Conservation (phyloP, 2,329 filamentous ascomycete genomes). For the Neodidymelliopsis sp. region DNA sequence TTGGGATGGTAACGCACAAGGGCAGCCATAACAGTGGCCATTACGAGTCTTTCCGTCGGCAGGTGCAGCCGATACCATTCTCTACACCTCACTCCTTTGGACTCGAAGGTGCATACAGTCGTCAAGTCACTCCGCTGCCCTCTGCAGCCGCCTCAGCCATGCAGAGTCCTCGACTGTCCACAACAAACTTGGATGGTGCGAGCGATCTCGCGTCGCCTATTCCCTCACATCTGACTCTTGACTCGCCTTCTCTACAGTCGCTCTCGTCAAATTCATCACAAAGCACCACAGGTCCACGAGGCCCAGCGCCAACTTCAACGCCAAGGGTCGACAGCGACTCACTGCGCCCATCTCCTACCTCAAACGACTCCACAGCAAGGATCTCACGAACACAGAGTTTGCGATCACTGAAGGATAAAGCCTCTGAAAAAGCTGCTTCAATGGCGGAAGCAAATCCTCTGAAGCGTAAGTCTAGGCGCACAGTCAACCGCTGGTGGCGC, state of each 20-base stretch:
- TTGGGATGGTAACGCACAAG: constrained; percentile 91
- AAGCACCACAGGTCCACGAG: constrained; percentile 24
- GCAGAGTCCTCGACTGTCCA: constrained; percentile 57
- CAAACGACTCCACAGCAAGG: constrained; percentile 25
- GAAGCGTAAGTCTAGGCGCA: constrained; percentile 65
- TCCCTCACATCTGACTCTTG: constrained; percentile 31
- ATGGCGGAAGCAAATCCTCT: constrained; percentile 56
- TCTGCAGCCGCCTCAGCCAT: constrained; percentile 52
- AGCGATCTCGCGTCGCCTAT: constrained; percentile 38
- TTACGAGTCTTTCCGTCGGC: constrained; percentile 93
- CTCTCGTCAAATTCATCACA: constrained; percentile 46
- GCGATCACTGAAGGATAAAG: constrained; percentile 45
- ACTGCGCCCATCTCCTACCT: constrained; percentile 24
- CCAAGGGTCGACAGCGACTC: constrained; percentile 39
- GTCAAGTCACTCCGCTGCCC: constrained; percentile 59
- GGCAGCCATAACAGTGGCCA: constrained; percentile 96
- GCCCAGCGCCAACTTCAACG: constrained; percentile 41
- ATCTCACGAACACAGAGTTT: constrained; percentile 37
- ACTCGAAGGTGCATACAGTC: constrained; percentile 74
- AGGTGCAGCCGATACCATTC: constrained; percentile 79
- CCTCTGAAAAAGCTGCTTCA: constrained; percentile 36
- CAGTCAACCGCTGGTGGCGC: constrained; percentile 88
- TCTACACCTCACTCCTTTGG: constrained; percentile 84
- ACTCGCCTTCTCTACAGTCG: constrained; percentile 43
- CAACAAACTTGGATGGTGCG: constrained; percentile 35